Evolutionary conservation across 352 stramenopile species (phyloP).

Genomic region (Pythium biforme): DNA sequence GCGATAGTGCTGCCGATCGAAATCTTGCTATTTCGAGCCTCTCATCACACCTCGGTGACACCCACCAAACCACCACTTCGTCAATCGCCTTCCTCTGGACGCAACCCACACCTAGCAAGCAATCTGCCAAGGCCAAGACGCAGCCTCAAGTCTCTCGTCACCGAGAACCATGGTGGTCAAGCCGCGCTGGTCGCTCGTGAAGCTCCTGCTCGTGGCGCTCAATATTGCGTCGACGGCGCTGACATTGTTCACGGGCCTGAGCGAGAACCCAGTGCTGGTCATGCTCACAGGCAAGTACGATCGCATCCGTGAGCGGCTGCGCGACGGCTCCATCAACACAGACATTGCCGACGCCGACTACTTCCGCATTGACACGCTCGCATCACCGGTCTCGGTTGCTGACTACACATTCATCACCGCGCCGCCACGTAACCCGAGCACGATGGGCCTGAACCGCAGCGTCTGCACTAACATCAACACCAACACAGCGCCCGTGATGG

Average conservation of each 20-base stretch:
- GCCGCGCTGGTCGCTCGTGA: conserved; percentile 1
- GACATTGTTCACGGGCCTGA: conserved; percentile 25
- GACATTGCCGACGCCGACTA: conserved; percentile 21
- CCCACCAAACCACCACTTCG: not conserved
- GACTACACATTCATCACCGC: conserved; percentile 30
- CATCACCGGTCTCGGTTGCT: conserved; percentile 28
- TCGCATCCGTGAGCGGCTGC: conserved; percentile 16
- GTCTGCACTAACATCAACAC: conserved; percentile 22
- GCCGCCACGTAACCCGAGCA: conserved; percentile 21
- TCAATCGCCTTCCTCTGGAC: not conserved
- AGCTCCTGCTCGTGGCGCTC: conserved; percentile 11
- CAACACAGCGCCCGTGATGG: conserved; percentile 27
- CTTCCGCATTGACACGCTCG: conserved; percentile 17
- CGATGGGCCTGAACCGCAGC: conserved; percentile 26
- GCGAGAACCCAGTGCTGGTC: conserved; percentile 23
- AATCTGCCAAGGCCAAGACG: no score
- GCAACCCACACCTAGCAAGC: not conserved
- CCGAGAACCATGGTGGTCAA: not conserved
- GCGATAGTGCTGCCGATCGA: no score
- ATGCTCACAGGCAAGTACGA: conserved; percentile 22
- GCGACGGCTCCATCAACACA: conserved; percentile 27
- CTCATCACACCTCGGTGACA: no score
- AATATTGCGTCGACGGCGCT: conserved; percentile 19
- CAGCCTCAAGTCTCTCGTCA: not conserved
- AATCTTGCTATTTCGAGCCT: no score